These are phyloP conservation scores for Vitis hybrid DNA, from an alignment of 177 flowering plant genomes.

Conservation along the genomic window DNA sequence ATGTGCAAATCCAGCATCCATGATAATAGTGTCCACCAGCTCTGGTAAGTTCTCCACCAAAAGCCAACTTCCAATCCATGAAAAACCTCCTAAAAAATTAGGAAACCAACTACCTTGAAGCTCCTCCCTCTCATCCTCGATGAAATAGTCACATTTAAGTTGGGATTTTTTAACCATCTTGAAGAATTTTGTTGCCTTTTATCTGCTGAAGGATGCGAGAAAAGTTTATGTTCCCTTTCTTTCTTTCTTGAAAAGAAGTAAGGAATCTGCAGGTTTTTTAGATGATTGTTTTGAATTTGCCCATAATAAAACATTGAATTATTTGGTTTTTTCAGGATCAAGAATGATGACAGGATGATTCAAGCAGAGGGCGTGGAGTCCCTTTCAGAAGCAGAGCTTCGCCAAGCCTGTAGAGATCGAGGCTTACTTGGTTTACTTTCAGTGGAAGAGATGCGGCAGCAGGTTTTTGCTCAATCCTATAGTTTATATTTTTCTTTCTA, in stretches of 20 bases:
- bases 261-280: background rate
- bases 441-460: slow-evolving; percentile 88
- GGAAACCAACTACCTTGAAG: too few relatives aligned
- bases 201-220: too few relatives aligned
- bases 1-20: too few relatives aligned
- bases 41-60: too few relatives aligned
- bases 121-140: too few relatives aligned
- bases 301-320: background rate
- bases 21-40: too few relatives aligned
- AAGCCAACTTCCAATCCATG: too few relatives aligned
- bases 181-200: too few relatives aligned
- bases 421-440: slow-evolving; percentile 76
- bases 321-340: slow-evolving; percentile 50
- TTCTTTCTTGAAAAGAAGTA: background rate
- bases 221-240: background rate
- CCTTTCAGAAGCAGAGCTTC: slow-evolving; percentile 89
- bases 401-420: slow-evolving; percentile 80
- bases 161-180: too few relatives aligned
- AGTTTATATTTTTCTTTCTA: background rate
- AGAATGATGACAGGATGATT: slow-evolving; percentile 83
- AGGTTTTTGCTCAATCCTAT: slow-evolving; percentile 42
- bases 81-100: too few relatives aligned
- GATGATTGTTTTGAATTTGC: background rate
- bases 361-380: slow-evolving; percentile 88
- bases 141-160: too few relatives aligned